Evolutionary conservation across 345 rosid species (phyloP), one percentile per base, ranked within the genome.

Genomic region (Erodium maritimum): DNA sequence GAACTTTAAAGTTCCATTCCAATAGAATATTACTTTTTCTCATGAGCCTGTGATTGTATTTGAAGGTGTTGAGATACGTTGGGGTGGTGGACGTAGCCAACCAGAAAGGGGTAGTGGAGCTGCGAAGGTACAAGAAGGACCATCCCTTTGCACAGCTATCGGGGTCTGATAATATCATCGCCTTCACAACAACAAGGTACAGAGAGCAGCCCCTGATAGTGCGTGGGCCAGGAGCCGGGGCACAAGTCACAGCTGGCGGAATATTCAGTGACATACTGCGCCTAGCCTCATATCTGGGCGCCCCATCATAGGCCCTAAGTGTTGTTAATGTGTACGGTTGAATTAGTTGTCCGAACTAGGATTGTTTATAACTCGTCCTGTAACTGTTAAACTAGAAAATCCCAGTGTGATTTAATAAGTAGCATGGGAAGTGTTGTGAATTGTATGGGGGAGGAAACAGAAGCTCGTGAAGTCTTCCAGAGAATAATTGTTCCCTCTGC

Each of bases 141-240:
- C 97, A 90, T 52, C 90, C 97, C 11, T 94, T 94, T 60, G 95
- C 93, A 1, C 97, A 90, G 70, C 87, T 94, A 9, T 75, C 95
- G 0, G 97, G 97, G 19, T 83, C 96, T 0, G 99, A 90, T 62
- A 94, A 90, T 74, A 94, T 94, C 63, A 94, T 90, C 58, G 99
- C 97, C 42, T 90, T 94, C 82, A 83, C 99, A 19, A 90, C 99
- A 8, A 72, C 70, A 58, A 82, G 99, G 69, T 87, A 90, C 80
- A 87, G 76, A 72, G 83, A 82, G 17, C 99, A 90, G 64, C 97
- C 99, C 8, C 74, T 94, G 33, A 94, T 94, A 21, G 93, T 90
- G 37, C 90, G 97, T 5, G 99, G 99, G 5, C 99, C 97, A 3
- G 97, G 99, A 21, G 97, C 99, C 5, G 97, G 99, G 37, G 99